These are phyloP conservation scores for Selaginella moellendorffii DNA, from an alignment of 75 land plant genomes.

Conservation along the genomic window DNA sequence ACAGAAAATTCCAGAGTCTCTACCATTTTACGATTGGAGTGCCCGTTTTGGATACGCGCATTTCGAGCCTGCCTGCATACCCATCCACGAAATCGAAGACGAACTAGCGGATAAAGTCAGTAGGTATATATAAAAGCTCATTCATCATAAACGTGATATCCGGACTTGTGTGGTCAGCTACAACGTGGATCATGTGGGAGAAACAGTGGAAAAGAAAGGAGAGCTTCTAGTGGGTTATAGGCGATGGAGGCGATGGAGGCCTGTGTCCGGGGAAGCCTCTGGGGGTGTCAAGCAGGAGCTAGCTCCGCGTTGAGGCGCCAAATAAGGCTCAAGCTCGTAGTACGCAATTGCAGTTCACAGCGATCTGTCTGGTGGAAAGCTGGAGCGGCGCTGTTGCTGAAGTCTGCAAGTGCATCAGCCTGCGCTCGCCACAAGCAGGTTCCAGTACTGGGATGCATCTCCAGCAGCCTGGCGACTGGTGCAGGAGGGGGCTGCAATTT, in stretches of 20 bases:
- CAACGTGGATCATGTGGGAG: neutral
- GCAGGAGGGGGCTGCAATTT: slow-evolving; percentile 9
- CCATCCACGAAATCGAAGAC: neutral
- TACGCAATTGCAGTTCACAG: too few species aligned
- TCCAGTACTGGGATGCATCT: slow-evolving; percentile 10
- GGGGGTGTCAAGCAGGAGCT: too few species aligned
- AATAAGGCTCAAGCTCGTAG: too few species aligned
- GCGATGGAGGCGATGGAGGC: too few species aligned
- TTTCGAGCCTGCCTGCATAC: neutral
- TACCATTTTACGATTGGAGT: neutral
- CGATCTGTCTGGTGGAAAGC: neutral
- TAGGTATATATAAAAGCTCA: neutral
- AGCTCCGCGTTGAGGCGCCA: too few species aligned
- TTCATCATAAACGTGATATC: neutral
- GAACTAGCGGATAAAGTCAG: neutral
- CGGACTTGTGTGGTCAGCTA: neutral
- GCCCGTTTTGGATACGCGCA: neutral
- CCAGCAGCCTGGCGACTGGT: slow-evolving; percentile 1
- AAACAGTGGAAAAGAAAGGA: too few species aligned
- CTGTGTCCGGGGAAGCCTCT: too few species aligned
- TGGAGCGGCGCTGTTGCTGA: slow-evolving; percentile 12
- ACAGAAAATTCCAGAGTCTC: neutral
- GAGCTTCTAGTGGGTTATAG: too few species aligned
- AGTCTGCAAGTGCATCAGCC: slow-evolving; percentile 8
- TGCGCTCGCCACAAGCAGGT: slow-evolving; percentile 2